These are phyloP conservation scores for Apiospora malaysiana DNA, from an alignment of 2,329 filamentous ascomycete species.

Conservation along the genomic window DNA sequence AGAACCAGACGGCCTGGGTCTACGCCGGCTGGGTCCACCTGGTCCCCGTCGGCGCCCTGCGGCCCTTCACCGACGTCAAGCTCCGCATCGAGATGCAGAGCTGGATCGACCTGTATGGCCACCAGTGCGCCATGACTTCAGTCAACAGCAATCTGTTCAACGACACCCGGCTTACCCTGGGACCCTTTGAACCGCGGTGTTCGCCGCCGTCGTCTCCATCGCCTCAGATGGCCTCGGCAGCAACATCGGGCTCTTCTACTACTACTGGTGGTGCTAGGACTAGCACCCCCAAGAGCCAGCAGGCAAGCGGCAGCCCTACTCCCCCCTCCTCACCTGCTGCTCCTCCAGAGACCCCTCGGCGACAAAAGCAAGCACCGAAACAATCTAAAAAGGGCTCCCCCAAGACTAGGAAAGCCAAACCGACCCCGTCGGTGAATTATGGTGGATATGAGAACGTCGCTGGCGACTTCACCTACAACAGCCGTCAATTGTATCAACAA, in stretches of 20 bases:
- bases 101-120: slow-evolving; percentile 3
- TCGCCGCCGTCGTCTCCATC: not conserved
- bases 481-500: not conserved
- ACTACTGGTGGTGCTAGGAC: not conserved
- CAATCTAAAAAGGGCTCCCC: not conserved
- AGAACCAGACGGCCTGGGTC: slow-evolving; percentile 36
- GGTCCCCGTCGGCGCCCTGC: slow-evolving; percentile 33
- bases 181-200: not conserved
- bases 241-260: not conserved
- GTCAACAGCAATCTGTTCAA: not conserved
- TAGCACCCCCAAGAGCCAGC: not conserved
- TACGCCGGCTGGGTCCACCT: slow-evolving; percentile 29
- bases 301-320: not conserved
- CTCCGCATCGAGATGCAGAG: slow-evolving; percentile 1
- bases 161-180: not conserved
- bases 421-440: not conserved
- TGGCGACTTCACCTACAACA: not conserved
- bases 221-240: not conserved
- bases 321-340: not conserved
- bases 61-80: slow-evolving; percentile 20
- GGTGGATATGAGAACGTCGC: not conserved
- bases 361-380: not conserved
- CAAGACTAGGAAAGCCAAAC: no score
- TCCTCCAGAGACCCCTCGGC: not conserved
- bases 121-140: not conserved